phyloP scores from a whole-genome alignment of 2,329 filamentous ascomycete species.

The Claviceps spartinae region DNA sequence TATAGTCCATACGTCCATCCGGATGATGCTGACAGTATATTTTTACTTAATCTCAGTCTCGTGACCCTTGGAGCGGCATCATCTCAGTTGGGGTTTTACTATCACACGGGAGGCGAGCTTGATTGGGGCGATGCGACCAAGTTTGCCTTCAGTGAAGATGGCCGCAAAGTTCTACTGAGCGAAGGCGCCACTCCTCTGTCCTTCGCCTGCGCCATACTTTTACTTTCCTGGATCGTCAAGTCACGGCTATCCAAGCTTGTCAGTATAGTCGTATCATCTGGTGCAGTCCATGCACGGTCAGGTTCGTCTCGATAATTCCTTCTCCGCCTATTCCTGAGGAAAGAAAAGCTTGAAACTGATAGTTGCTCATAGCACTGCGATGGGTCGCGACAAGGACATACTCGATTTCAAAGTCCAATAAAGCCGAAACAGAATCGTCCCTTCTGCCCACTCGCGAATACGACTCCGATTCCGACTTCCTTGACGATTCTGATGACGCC shows the following conservation, averaged over 20 bases:
- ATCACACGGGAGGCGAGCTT: conserved; percentile 18
- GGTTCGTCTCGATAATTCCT: conserved; percentile 10
- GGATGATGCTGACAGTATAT: neutral
- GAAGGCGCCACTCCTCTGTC: conserved; percentile 15
- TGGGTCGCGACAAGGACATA: neutral
- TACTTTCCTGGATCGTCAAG: conserved; percentile 13
- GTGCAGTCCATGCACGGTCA: conserved; percentile 10
- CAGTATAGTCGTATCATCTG: conserved; percentile 11
- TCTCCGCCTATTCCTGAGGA: no score
- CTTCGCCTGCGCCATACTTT: conserved; percentile 11
- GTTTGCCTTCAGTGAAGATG: conserved; percentile 18
- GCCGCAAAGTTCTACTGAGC: conserved; percentile 18
- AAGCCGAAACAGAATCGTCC: conserved; percentile 1
- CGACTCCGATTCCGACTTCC: conserved; percentile 1
- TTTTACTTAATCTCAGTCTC: conserved; percentile 9
- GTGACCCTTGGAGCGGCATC: conserved; percentile 16
- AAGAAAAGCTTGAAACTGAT: neutral
- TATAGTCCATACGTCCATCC: no score
- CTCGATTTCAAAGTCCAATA: neutral
- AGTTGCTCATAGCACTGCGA: neutral
- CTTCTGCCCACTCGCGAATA: conserved; percentile 4
- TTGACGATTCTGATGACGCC: conserved; percentile 6
- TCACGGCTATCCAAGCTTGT: conserved; percentile 12
- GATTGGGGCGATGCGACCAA: conserved; percentile 19
- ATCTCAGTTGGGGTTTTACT: conserved; percentile 19